Conservation (phyloP, 192 early-diverging fungal species). For the Rhizophagus sp. region DNA sequence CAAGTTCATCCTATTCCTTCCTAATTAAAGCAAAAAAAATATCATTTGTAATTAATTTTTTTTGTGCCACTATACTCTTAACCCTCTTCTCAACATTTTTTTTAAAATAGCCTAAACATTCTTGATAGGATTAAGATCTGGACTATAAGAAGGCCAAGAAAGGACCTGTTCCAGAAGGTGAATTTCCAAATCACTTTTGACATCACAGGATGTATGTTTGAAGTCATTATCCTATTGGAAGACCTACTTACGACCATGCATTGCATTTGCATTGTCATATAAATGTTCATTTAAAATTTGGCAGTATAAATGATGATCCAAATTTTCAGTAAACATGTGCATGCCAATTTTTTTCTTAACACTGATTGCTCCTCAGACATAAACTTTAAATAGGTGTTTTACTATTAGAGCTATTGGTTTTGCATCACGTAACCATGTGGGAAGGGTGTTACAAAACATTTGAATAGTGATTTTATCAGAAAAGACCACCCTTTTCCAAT, state of each 20-base stretch:
- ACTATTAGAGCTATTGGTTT: not conserved
- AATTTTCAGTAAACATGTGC: no score
- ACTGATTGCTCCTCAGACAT: not conserved
- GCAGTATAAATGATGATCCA: no score
- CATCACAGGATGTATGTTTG: no score
- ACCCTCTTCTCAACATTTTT: no score
- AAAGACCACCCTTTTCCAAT: no score
- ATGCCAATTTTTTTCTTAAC: no score
- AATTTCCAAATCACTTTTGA: no score
- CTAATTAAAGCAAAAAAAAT: not conserved
- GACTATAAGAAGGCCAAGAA: constrained; percentile 5
- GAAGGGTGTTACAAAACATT: no score
- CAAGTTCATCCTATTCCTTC: not conserved
- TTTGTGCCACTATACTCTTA: no score
- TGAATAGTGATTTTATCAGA: no score
- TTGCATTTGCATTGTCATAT: no score
- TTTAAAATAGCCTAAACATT: not conserved
- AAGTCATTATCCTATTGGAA: not conserved
- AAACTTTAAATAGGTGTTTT: not conserved
- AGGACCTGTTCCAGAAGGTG: not conserved
- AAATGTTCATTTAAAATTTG: no score
- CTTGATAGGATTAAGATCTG: not conserved
- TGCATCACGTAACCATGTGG: not conserved
- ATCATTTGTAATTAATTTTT: not conserved
- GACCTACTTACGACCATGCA: constrained; percentile 2